Base-by-base conservation (phyloP, 257 asterid genomes). In the Capsicum rhomboideum region DNA sequence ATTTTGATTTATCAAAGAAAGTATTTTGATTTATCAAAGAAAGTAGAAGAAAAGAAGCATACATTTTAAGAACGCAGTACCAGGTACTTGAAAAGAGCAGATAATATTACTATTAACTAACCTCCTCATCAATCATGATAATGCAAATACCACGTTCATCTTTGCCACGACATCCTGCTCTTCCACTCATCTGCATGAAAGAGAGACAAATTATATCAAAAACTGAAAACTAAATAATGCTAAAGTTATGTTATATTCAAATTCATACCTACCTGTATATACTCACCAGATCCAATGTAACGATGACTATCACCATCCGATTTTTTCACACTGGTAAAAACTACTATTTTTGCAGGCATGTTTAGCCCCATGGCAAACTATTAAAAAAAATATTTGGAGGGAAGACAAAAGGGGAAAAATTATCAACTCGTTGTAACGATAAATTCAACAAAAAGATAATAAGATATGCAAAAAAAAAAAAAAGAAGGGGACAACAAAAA, bases 151-250 rank as follows among this genome's bases (percentile, higher is more conserved):
- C 98, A 78, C 93, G 92, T 78, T 89, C 97, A 92, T 96, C 98
- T 92, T 96, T 96, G 82, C 99, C 99, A 89, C 98, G 98, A 18
- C 99, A 98, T 84, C 99, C 98, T 88, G 99, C 99, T 91, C 99
- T 95, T 85, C 99, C 99, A 88, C 99, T 96, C 99, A 96, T 96
- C 98, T 96, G 87, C 66, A 87, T 49, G 80, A 82, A 75, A 85
- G 84, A 75, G 78, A 78, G 59, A 46, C 11, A 74, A 26, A 23
- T 49, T 74, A 74, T 46, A 74, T 46, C 40, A 49, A 74, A 46
- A 74, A 20, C 42, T 74, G 59, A 74, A 46, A 18, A 74, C 42
- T 8, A 74, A 46, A 8, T 46, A 49, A 14, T 23, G 42, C 59
- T 74, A 46, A 74, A 13, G 40, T 74, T 46, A 50, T 46, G 80